These are phyloP conservation scores for Cercospora zeae-maydis DNA, from an alignment of 2,329 filamentous ascomycete genomes.

Conservation along the genomic window DNA sequence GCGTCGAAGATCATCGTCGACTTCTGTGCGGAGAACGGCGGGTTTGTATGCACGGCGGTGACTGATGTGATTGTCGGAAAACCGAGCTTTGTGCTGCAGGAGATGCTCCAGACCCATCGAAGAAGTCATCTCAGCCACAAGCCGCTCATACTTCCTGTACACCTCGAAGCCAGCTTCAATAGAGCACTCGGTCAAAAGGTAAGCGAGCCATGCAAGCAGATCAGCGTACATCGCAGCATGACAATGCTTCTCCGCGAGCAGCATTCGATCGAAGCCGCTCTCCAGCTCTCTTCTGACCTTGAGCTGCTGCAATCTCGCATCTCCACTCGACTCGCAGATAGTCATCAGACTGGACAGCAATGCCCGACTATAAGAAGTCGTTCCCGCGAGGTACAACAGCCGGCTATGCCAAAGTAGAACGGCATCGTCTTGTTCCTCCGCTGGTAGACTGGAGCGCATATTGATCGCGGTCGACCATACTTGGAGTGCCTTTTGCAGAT, in stretches of 20 bases:
- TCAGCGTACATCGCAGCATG: conserved; percentile 58
- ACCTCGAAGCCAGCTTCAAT: conserved; percentile 39
- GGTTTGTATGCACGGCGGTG: conserved; percentile 65
- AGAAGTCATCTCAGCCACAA: conserved; percentile 40
- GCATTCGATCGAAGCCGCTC: conserved; percentile 53
- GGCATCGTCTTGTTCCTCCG: conserved; percentile 36
- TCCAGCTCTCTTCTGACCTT: conserved; percentile 54
- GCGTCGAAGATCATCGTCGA: conserved; percentile 57
- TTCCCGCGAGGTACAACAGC: conserved; percentile 58
- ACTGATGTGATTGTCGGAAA: conserved; percentile 65
- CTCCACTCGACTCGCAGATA: background rate
- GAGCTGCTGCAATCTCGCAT: conserved; percentile 35
- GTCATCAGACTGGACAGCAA: conserved; percentile 5
- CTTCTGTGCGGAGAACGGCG: conserved; percentile 57
- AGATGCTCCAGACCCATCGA: conserved; percentile 52
- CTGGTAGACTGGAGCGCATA: conserved; percentile 47
- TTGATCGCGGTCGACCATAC: conserved; percentile 67
- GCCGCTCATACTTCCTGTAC: conserved; percentile 38
- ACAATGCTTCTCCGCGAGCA: conserved; percentile 50
- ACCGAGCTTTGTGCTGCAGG: conserved; percentile 63
- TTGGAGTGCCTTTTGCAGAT: conserved; percentile 56
- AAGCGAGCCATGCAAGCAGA: conserved; percentile 62
- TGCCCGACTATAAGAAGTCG: background rate
- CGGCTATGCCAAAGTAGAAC: conserved; percentile 58
- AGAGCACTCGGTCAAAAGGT: conserved; percentile 51